phyloP scores from a whole-genome alignment of 495 filamentous ascomycete species.

The Terfezia boudieri region DNA sequence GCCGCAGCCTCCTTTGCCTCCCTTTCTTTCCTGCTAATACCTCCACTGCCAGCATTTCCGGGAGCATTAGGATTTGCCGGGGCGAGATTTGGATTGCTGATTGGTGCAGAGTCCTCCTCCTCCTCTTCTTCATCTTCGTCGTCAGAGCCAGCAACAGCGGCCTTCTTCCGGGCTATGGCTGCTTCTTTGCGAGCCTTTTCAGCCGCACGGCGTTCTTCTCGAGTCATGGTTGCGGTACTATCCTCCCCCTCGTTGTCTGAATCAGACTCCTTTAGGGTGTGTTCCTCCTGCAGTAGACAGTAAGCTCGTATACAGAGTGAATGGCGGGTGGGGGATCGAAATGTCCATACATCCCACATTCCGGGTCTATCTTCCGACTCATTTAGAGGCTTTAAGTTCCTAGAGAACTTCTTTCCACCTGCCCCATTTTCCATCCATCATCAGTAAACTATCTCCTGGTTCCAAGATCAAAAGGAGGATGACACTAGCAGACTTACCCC shows the following conservation, averaged over 20 bases:
- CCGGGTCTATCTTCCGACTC: constrained; percentile 48
- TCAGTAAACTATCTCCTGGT: constrained; percentile 2
- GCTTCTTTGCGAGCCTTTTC: constrained; percentile 86
- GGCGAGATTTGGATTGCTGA: constrained; percentile 18
- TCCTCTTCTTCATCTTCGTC: constrained; percentile 32
- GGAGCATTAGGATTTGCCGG: constrained; percentile 10
- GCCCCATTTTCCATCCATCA: not conserved
- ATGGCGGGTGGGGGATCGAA: constrained; percentile 3
- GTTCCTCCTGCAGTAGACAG: constrained; percentile 18
- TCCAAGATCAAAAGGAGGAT: not conserved
- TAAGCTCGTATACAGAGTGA: constrained; percentile 4
- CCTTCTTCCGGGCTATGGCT: constrained; percentile 47
- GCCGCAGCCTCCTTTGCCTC: constrained; percentile 75
- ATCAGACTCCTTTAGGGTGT: constrained; percentile 24
- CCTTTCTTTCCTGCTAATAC: constrained; percentile 56
- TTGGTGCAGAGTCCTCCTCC: constrained; percentile 14
- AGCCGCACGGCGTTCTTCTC: constrained; percentile 68
- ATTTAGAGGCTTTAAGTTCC: constrained; percentile 64
- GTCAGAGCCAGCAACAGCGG: constrained; percentile 43
- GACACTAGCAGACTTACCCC: not conserved
- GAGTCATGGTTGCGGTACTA: constrained; percentile 34
- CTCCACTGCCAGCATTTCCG: constrained; percentile 14
- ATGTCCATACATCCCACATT: constrained; percentile 46
- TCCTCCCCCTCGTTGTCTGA: constrained; percentile 31
- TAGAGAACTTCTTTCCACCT: constrained; percentile 92